Base-by-base conservation (phyloP, 2,329 filamentous ascomycete genomes). In the Colletotrichum cordylinicola region DNA sequence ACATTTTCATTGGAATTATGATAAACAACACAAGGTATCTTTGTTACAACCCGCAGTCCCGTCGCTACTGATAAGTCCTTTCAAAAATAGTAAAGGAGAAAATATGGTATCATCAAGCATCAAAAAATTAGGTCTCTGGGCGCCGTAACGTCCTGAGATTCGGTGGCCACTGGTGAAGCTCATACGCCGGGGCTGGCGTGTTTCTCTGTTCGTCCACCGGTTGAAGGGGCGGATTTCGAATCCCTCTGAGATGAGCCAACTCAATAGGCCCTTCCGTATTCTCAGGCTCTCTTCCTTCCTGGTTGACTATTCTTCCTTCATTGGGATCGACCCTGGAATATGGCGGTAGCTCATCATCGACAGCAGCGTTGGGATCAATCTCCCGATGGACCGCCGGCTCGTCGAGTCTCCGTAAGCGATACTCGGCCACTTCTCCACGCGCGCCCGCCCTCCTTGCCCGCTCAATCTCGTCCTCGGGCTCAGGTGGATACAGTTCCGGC, bases 241-340 rank as follows among this genome's bases (percentile, higher is more conserved):
- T 29, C 7, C 29, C 37, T 31, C 65, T 67, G 4, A 56, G 29
- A 27, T 56, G 29, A 24, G 39, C 29, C 12, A 67, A 62, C 24
- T 70, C 43, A 33, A 16, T 29, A 4, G 43, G 71, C 13, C n/a
- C 37, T 37, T 33, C 29, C 18, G 6, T 24, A 27, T 8, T 31
- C 8, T 24, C 18, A 16, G 18, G 37, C 27, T 56, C 35, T 37
- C 29, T 29, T 16, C 4, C 31, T 18, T 18, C 31, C 31, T 55
- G 18, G 31, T 8, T 48, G 24, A 18, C 35, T 4, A 56, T 27
- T 15, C 52, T 52, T 24, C 35, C 48, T 29, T 43, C 67, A 16
- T 67, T 61, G 9, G 72, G 72, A 37, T 74, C 72, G 29, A 71
- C 37, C 10, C 72, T 74, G 48, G 72, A 74, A 39, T 74, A 74